Percentiles rank a stretch among this genome's conserved stretches.
phyloP scores from a whole-genome alignment of 2,329 filamentous ascomycete species.

The Colletotrichum sp. region DNA sequence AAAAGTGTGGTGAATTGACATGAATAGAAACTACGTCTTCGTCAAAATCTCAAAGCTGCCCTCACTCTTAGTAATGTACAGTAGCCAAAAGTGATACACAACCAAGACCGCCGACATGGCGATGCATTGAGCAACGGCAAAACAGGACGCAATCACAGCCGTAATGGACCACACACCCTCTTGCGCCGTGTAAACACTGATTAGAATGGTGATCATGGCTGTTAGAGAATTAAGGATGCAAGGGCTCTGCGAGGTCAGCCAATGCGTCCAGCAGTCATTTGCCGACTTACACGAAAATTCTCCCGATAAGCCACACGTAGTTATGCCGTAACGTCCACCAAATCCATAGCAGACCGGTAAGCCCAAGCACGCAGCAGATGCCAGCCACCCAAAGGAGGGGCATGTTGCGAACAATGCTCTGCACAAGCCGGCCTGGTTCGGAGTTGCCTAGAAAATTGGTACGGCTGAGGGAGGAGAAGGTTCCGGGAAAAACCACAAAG shows the following conservation, averaged over 20 bases:
- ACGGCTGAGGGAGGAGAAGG: constrained; percentile 41
- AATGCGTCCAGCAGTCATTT: not conserved
- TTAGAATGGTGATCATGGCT: constrained; percentile 53
- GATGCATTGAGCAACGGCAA: not conserved
- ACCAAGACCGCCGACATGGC: not conserved
- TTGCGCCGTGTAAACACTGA: constrained; percentile 54
- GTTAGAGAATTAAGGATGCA: constrained; percentile 51
- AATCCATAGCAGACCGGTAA: not conserved
- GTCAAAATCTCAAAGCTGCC: not conserved
- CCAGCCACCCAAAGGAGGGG: constrained; percentile 48
- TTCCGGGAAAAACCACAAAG: constrained; percentile 57
- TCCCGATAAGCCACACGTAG: constrained; percentile 60
- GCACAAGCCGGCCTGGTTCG: not conserved
- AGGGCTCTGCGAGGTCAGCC: constrained; percentile 21
- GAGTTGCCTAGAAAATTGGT: not conserved
- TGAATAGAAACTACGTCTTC: not conserved
- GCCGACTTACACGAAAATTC: constrained; percentile 43
- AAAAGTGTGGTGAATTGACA: too few species aligned
- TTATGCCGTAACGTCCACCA: constrained; percentile 37
- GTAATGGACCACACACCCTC: constrained; percentile 48
- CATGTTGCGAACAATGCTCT: constrained; percentile 39
- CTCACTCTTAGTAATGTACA: not conserved
- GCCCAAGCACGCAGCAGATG: constrained; percentile 35
- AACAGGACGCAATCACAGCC: constrained; percentile 23
- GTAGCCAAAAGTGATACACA: not conserved